Evolutionary conservation across 129 eudicot species (phyloP).

Genomic region (Escallonia herrerae): DNA sequence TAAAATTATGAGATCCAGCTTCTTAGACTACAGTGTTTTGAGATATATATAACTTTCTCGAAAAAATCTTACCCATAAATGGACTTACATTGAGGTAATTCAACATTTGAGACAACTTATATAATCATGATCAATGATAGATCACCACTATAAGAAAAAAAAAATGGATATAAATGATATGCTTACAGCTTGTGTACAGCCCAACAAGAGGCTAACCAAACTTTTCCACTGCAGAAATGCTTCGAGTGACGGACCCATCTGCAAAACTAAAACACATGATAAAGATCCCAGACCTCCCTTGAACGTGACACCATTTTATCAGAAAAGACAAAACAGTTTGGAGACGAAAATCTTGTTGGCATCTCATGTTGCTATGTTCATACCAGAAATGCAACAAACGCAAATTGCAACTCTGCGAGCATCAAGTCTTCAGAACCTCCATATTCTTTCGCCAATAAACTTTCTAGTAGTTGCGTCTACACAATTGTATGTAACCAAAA

Average conservation of each 20-base stretch:
- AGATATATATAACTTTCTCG: no score
- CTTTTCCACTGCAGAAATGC: constrained; percentile 91
- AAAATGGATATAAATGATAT: no score
- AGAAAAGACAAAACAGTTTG: not conserved
- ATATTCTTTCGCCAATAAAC: constrained; percentile 61
- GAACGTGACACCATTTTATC: not conserved
- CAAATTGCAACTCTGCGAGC: constrained; percentile 85
- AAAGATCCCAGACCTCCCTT: not conserved
- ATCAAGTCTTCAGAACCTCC: constrained; percentile 71
- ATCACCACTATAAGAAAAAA: no score
- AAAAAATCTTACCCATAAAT: no score
- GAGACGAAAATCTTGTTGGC: no score
- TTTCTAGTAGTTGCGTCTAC: constrained; percentile 68
- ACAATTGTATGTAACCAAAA: constrained; percentile 4
- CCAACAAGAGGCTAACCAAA: constrained; percentile 63
- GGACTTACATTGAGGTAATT: no score
- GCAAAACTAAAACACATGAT: constrained; percentile 18
- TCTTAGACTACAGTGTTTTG: no score
- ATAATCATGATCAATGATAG: no score
- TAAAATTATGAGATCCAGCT: no score
- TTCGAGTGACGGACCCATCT: constrained; percentile 98
- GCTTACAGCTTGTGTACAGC: constrained; percentile 91
- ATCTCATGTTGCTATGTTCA: not conserved
- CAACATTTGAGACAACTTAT: no score
- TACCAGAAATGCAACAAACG: constrained; percentile 92